A percentile compares a stretch with the other conserved stretches of the same genome.
Conservation (phyloP, 2,329 filamentous ascomycete genomes). For the Aspergillus sp. region DNA sequence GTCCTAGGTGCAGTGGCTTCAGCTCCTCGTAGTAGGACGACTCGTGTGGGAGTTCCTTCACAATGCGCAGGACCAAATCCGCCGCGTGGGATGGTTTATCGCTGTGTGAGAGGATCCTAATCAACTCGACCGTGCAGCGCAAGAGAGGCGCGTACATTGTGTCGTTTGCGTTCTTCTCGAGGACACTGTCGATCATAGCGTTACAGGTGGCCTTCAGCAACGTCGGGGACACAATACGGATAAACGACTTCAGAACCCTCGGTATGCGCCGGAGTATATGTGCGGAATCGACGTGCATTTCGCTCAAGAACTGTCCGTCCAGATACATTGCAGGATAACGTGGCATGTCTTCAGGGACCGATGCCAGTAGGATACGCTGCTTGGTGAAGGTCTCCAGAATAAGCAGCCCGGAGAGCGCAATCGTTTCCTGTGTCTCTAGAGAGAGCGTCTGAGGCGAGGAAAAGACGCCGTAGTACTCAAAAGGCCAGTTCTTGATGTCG, state of each 20-base stretch:
- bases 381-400: conserved; percentile 12
- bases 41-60: conserved; percentile 12
- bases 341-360: background rate
- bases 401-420: conserved; percentile 16
- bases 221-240: background rate
- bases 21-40: conserved; percentile 16
- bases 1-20: conserved; percentile 5
- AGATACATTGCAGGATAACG: conserved; percentile 2
- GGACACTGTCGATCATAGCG: background rate
- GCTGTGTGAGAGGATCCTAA: conserved; percentile 10
- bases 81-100: conserved; percentile 14
- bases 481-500: background rate
- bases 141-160: background rate
- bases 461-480: background rate
- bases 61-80: conserved; percentile 9
- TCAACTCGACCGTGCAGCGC: conserved; percentile 6
- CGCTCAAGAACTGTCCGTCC: background rate
- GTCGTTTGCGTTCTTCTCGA: background rate
- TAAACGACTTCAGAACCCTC: background rate
- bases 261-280: background rate
- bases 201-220: background rate
- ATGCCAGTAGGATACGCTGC: conserved; percentile 2
- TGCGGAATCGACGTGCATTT: background rate
- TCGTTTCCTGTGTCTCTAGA: conserved; percentile 4
- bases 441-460: background rate